Evolutionary conservation across 2,329 filamentous ascomycete species (phyloP).

Genomic region (Cercospora canescens): DNA sequence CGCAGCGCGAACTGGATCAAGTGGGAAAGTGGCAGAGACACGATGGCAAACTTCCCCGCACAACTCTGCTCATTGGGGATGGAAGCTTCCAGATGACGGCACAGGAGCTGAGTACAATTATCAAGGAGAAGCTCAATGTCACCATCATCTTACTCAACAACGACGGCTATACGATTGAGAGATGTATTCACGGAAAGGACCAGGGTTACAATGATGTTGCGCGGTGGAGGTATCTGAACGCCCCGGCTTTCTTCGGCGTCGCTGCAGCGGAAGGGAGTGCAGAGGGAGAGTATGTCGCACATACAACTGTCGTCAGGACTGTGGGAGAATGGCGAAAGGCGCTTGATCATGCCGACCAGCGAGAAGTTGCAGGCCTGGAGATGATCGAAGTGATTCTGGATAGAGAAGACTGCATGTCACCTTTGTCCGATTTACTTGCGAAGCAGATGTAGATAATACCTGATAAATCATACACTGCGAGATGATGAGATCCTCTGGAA

Average conservation of each 20-base stretch:
- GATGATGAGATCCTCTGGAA: background rate
- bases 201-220: slow-evolving; percentile 22
- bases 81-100: slow-evolving; percentile 51
- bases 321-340: slow-evolving; percentile 10
- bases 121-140: slow-evolving; percentile 41
- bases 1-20: slow-evolving; percentile 60
- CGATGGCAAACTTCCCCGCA: slow-evolving; percentile 39
- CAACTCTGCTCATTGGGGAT: slow-evolving; percentile 49
- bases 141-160: slow-evolving; percentile 49
- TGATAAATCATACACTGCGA: background rate
- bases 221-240: slow-evolving; percentile 14
- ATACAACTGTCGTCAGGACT: slow-evolving; percentile 4
- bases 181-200: slow-evolving; percentile 47
- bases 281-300: slow-evolving; percentile 1
- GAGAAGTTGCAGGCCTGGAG: background rate
- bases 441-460: background rate
- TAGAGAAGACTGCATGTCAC: slow-evolving; percentile 12
- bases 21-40: slow-evolving; percentile 26
- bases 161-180: slow-evolving; percentile 50
- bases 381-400: slow-evolving; percentile 19
- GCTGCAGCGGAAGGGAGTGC: background rate
- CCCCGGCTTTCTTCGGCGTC: slow-evolving; percentile 17
- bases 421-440: slow-evolving; percentile 12
- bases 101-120: slow-evolving; percentile 66
- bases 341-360: slow-evolving; percentile 7